A percentile compares a stretch with the other conserved stretches of the same genome.
These are phyloP conservation scores for Bipolaris sorokiniana DNA, from an alignment of 2,329 filamentous ascomycete genomes.

Conservation along the genomic window DNA sequence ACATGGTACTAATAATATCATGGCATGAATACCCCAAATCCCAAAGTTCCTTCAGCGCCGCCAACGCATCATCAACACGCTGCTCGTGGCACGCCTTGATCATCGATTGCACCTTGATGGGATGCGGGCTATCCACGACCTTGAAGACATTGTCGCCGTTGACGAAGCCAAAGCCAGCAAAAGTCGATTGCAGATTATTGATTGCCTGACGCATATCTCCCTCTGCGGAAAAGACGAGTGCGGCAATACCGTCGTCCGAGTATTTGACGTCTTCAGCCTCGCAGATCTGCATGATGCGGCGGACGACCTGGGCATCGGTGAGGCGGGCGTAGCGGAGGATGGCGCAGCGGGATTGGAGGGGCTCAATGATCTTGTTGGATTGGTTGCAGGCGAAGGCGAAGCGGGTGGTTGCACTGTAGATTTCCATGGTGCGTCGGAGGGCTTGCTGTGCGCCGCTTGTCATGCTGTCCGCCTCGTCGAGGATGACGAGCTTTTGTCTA, in stretches of 20 bases:
- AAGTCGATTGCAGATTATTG: conserved; percentile 95
- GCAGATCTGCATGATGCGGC: conserved; percentile 88
- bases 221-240: conserved; percentile 96
- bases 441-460: conserved; percentile 96
- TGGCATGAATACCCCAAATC: conserved; percentile 95
- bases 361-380: conserved; percentile 99
- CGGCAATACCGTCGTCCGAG: conserved; percentile 90
- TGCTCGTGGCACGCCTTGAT: conserved; percentile 95
- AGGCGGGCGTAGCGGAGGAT: conserved; percentile 92
- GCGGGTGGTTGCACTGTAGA: conserved; percentile 93
- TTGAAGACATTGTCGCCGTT: conserved; percentile 97
- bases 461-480: conserved; percentile 97
- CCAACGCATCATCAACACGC: conserved; percentile 85
- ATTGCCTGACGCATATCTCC: conserved; percentile 99
- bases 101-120: conserved; percentile 98
- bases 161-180: conserved; percentile 94
- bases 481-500: conserved; percentile 93
- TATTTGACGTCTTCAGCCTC: conserved; percentile 89
- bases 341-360: conserved; percentile 94
- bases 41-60: conserved; percentile 89
- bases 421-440: conserved; percentile 95
- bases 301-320: conserved; percentile 90
- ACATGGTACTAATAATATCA: conserved; percentile 99
- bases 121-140: conserved; percentile 95
- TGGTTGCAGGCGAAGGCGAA: conserved; percentile 99